Percentiles rank a stretch among this genome's conserved stretches.
Conservation (phyloP, 352 stramenopile genomes). For the Phytophthora ramorum region DNA sequence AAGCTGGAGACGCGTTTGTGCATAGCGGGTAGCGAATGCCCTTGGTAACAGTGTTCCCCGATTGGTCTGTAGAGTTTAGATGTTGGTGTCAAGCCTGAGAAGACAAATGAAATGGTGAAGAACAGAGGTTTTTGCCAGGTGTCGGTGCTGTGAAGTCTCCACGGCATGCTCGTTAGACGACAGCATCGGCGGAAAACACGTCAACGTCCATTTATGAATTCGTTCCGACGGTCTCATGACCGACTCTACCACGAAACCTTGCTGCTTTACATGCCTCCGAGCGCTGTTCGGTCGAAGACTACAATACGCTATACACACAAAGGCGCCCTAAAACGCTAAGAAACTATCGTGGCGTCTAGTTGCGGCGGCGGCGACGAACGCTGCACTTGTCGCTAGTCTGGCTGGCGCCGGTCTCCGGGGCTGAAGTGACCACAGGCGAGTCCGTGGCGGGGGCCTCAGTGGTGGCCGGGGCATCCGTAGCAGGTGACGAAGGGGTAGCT, state of each 20-base stretch:
- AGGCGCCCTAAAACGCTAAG: slow-evolving; percentile 6
- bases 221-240: slow-evolving; percentile 12
- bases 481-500: slow-evolving; percentile 11
- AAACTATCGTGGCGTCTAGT: slow-evolving; percentile 27
- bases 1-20: slow-evolving; percentile 8
- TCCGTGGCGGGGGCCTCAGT: slow-evolving; percentile 10
- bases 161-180: neutral
- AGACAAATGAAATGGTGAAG: neutral
- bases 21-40: neutral
- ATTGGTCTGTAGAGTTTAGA: slow-evolving; percentile 23
- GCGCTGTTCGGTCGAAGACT: slow-evolving; percentile 5
- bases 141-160: neutral
- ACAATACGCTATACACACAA: slow-evolving; percentile 13
- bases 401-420: slow-evolving; percentile 1
- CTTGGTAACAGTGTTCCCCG: neutral
- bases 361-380: slow-evolving; percentile 25
- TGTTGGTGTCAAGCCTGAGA: slow-evolving; percentile 15
- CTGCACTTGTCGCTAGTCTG: slow-evolving; percentile 31
- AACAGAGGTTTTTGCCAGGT: neutral
- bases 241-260: slow-evolving; percentile 15
- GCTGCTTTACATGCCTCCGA: slow-evolving; percentile 24
- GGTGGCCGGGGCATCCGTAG: slow-evolving; percentile 12
- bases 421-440: slow-evolving; percentile 16
- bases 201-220: slow-evolving; percentile 25
- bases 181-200: slow-evolving; percentile 7